Evolutionary conservation across 2,329 filamentous ascomycete genomes (phyloP).

Genomic region (Xylariales sp.): DNA sequence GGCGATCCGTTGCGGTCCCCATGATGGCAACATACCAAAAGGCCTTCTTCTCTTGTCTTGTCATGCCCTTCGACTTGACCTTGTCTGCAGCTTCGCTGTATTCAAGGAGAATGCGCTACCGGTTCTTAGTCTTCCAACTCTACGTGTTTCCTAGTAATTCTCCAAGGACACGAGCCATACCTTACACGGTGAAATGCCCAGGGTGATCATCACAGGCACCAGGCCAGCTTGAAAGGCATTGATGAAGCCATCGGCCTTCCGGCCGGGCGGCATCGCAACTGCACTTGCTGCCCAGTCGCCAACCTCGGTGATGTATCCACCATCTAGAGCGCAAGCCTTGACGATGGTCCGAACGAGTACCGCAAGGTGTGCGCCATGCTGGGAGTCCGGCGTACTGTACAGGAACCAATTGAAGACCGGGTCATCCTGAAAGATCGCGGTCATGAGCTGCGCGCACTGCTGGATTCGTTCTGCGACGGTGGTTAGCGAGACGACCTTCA

Average conservation of each 20-base stretch:
- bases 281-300: background rate
- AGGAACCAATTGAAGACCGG: slow-evolving; percentile 4
- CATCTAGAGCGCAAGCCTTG: background rate
- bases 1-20: background rate
- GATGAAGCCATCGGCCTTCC: background rate
- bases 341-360: background rate
- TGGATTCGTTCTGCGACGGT: background rate
- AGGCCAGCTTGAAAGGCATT: background rate
- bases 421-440: background rate
- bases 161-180: background rate
- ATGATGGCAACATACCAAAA: background rate
- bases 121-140: background rate
- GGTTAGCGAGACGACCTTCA: background rate
- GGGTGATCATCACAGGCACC: background rate
- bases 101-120: background rate
- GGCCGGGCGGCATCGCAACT: background rate
- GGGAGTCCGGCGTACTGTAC: background rate
- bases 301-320: background rate
- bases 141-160: background rate
- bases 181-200: background rate
- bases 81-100: background rate
- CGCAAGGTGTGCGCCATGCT: background rate
- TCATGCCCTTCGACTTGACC: slow-evolving; percentile 1
- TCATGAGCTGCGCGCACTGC: background rate
- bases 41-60: background rate